Base-by-base conservation (phyloP, 768 basidiomycete species). In the Clathrus columnatus region DNA sequence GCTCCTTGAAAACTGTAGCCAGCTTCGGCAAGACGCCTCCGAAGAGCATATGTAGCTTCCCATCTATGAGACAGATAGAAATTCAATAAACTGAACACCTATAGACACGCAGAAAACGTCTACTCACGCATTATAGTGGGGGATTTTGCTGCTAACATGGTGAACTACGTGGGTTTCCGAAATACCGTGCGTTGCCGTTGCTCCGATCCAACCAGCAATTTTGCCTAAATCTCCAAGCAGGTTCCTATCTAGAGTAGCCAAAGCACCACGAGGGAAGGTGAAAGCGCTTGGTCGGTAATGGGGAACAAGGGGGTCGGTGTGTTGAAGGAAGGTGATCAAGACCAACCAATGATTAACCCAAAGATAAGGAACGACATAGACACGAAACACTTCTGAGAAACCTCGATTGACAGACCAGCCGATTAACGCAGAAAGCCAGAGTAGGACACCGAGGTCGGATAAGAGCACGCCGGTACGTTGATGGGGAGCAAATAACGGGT, bases 341-440 rank as follows among this genome's bases (percentile, higher is more conserved):
- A 97, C 91, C 52, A 97, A 79, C 93, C 93, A 96, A 76, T 92
- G 90, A 76, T 91, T 91, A 52, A 86, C 82, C 87, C 88, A 91
- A 58, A 98, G 76, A 73, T 97, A 98, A 51, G 94, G 92, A 17
- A 89, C 77, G 53, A 89, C 67, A 69, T 97, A 99, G 60, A 87
- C 70, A 60, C 81, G 77, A 72, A 89, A 80, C 49, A 96, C 84
- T 46, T 80, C 80, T 45, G 69, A 66, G 70, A 91, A 85, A 30
- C 91, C 85, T 52, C 75, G 81, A 48, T 74, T 68, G 67, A 78
- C 72, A 57, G 81, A 75, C 63, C 81, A 80, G 48, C 69, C 71
- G n/a, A 58, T 70, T 51, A 96, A 57, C 11, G 68, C 80, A 53
- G 68, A 75, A 45, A 91, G 62, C 84, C 88, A 89, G 59, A 92